phyloP scores from a whole-genome alignment of 768 basidiomycete genomes.

The Asterophora lycoperdoides region DNA sequence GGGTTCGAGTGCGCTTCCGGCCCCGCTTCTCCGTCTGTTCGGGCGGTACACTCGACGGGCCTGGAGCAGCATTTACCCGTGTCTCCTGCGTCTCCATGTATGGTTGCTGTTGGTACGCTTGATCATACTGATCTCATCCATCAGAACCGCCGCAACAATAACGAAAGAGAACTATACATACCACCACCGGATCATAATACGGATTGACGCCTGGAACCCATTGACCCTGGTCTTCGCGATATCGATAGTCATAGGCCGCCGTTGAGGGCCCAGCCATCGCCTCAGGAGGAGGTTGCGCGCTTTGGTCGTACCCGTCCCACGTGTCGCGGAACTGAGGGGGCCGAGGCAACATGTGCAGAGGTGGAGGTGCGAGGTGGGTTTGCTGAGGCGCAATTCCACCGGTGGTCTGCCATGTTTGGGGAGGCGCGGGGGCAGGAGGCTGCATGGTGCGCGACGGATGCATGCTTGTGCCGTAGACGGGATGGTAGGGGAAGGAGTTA shows the following conservation, averaged over 20 bases:
- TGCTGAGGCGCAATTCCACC: constrained; percentile 62
- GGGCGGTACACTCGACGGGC: constrained; percentile 30
- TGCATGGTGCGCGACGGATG: constrained; percentile 38
- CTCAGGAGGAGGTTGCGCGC: constrained; percentile 37
- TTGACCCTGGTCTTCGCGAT: constrained; percentile 52
- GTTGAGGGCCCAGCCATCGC: constrained; percentile 43
- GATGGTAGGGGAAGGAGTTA: constrained; percentile 34
- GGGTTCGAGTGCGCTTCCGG: constrained; percentile 62
- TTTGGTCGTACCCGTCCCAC: constrained; percentile 57
- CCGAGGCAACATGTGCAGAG: constrained; percentile 43
- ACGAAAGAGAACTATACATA: constrained; percentile 24
- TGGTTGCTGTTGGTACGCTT: constrained; percentile 55
- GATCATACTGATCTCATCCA: constrained; percentile 40
- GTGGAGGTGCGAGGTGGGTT: constrained; percentile 49
- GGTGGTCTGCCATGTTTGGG: constrained; percentile 63
- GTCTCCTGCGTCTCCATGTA: constrained; percentile 51
- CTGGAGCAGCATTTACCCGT: constrained; percentile 30
- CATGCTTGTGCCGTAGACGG: constrained; percentile 30
- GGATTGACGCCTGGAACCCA: constrained; percentile 45
- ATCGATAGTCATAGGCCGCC: constrained; percentile 54
- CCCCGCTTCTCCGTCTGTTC: constrained; percentile 50
- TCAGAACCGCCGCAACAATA: neutral
- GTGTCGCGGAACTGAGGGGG: constrained; percentile 49
- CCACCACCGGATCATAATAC: constrained; percentile 54
- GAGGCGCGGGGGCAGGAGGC: constrained; percentile 39